Conservation (phyloP, 2,329 filamentous ascomycete species). For the Graphium sp. region DNA sequence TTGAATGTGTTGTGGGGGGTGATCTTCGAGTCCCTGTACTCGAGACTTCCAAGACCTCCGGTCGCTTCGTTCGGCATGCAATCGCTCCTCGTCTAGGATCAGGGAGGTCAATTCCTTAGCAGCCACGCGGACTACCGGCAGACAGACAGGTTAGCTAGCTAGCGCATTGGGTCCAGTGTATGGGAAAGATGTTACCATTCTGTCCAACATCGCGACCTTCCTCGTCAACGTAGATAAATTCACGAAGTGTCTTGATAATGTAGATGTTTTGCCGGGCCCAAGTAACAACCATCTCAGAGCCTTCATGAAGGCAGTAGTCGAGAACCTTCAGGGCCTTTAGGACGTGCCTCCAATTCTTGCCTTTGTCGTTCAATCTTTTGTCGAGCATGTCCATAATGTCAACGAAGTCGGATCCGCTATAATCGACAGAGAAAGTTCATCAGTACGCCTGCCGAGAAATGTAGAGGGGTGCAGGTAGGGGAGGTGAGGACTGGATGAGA, state of each 20-base stretch:
- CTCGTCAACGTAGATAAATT: slow-evolving; percentile 94
- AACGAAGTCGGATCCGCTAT: slow-evolving; percentile 88
- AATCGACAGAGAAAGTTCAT: slow-evolving; percentile 1
- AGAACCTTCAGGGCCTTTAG: slow-evolving; percentile 94
- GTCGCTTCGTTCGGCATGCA: slow-evolving; percentile 79
- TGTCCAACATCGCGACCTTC: slow-evolving; percentile 91
- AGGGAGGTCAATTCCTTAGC: slow-evolving; percentile 90
- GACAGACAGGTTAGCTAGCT: slow-evolving; percentile 7
- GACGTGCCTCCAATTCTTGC: slow-evolving; percentile 98
- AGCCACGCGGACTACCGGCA: slow-evolving; percentile 62
- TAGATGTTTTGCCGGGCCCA: slow-evolving; percentile 98
- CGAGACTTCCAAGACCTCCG: slow-evolving; percentile 93
- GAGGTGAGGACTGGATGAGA: too few relatives aligned
- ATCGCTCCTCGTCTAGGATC: slow-evolving; percentile 81
- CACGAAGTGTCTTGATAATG: slow-evolving; percentile 94
- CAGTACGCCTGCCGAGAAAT: too few relatives aligned
- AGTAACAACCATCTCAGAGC: slow-evolving; percentile 88
- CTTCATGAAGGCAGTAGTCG: slow-evolving; percentile 95
- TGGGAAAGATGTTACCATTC: slow-evolving; percentile 52
- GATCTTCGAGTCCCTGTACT: slow-evolving; percentile 84
- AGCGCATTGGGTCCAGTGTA: neutral
- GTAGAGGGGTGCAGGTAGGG: too few relatives aligned
- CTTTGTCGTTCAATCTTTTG: slow-evolving; percentile 96
- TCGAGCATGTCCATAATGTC: slow-evolving; percentile 99
- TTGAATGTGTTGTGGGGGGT: slow-evolving; percentile 28